Evolutionary conservation across 2,329 filamentous ascomycete genomes (phyloP), one percentile per base, ranked within the genome.

Genomic region (Beauveria australis): DNA sequence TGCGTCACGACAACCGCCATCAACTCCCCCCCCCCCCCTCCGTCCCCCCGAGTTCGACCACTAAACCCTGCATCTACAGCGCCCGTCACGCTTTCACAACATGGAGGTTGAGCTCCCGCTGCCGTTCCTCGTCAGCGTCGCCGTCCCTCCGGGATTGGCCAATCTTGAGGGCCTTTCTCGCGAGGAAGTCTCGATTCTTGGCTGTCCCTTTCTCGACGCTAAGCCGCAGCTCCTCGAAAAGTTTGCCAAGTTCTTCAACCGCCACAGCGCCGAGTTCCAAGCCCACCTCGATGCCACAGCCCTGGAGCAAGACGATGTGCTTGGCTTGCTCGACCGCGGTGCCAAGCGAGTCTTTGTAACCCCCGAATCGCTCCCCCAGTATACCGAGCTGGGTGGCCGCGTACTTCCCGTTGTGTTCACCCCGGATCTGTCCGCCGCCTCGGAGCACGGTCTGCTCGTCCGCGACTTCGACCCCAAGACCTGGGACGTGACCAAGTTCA

Each of bases 261-360:
- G 76, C 61, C 77, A 81, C 67, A 79, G 75, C 63, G 73, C 78
- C 61, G 78, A 81, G 40, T 80, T 82, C 64, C 78, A 81, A 65
- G 83, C 89, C 65, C 92, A 89, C 72, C 83, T 96, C 66, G 91
- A 96, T 68, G 91, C 87, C 55, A 88, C 89, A 5, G 76, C 76
- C 24, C 79, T 97, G 44, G 73, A 82, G 12, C 78, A 79, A 60
- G 88, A 92, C 66, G 89, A 95, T 64, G 79, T 97, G 41, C 76
- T 93, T 59, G 83, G 89, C 52, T 81, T 97, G 41, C 84, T 99
- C 60, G 90, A 99, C 72, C 84, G 86, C 64, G 94, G 94, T 62
- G 91, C 92, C 7, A 84, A 86, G 57, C 94, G 88, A 71, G 88
- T 94, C 64, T 94, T 97, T 72, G 89, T 96, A 55, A 82, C 82